These are phyloP conservation scores for Naganishia vaughanmartiniae DNA, from an alignment of 768 basidiomycete species.

Conservation along the genomic window DNA sequence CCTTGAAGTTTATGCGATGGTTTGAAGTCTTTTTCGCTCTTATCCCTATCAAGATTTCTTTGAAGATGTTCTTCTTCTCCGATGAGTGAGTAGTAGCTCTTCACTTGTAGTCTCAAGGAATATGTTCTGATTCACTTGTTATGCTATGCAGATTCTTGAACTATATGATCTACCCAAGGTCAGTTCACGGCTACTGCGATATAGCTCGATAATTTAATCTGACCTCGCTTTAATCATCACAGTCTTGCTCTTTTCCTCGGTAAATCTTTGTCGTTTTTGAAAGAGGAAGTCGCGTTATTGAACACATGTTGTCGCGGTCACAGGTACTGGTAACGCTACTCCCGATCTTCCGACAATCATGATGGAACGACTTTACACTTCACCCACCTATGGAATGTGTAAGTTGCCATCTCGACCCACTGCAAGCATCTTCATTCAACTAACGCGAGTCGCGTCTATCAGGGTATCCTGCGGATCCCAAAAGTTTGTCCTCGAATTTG, in stretches of 20 bases:
- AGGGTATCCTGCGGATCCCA: constrained; percentile 53
- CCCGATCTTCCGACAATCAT: constrained; percentile 54
- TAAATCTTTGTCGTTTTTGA: neutral
- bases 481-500: constrained; percentile 51
- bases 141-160: constrained; percentile 43
- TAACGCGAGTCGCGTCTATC: neutral
- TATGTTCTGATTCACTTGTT: neutral
- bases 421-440: neutral
- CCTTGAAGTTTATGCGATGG: constrained; percentile 52
- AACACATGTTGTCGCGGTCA: constrained; percentile 28
- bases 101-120: neutral
- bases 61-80: constrained; percentile 55
- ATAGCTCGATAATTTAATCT: neutral
- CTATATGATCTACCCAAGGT: constrained; percentile 53
- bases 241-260: constrained; percentile 49
- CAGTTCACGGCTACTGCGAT: neutral
- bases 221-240: neutral
- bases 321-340: constrained; percentile 54
- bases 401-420: neutral
- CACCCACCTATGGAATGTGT: constrained; percentile 55
- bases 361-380: constrained; percentile 56
- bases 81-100: constrained; percentile 44
- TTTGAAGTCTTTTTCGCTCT: constrained; percentile 53
- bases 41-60: constrained; percentile 54
- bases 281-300: neutral